These are phyloP conservation scores for Cryphonectria naterciae DNA, from an alignment of 2,329 filamentous ascomycete species.

Conservation along the genomic window DNA sequence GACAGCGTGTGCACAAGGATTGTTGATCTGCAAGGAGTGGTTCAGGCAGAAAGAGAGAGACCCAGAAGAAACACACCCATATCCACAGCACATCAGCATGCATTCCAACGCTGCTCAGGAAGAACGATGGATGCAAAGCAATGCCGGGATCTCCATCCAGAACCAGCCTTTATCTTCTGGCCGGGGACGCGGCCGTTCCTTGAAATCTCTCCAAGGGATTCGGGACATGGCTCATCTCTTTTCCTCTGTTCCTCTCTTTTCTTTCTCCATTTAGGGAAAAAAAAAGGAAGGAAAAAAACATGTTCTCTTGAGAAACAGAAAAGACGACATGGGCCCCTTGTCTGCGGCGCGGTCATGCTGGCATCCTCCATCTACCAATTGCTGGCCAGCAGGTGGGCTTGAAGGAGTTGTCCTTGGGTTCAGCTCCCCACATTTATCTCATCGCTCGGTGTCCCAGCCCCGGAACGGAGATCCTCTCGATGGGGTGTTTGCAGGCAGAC, in stretches of 20 bases:
- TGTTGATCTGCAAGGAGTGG: neutral
- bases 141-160: neutral
- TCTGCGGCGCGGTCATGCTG: neutral
- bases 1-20: constrained; percentile 7
- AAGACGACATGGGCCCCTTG: neutral
- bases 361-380: neutral
- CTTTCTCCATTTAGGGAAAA: too few relatives aligned
- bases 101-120: neutral
- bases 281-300: too few relatives aligned
- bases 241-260: too few relatives aligned
- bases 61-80: neutral
- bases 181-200: too few relatives aligned
- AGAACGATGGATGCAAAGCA: neutral
- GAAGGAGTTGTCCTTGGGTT: neutral
- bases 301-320: too few relatives aligned
- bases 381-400: constrained; percentile 3
- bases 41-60: neutral
- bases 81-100: neutral
- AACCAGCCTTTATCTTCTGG: neutral
- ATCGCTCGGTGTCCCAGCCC: neutral
- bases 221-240: too few relatives aligned
- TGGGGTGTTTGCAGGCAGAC: constrained; percentile 2
- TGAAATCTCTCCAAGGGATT: too few relatives aligned
- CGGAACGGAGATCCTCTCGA: too few relatives aligned
- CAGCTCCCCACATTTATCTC: constrained; percentile 6